These are phyloP conservation scores for Podaxis rugospora DNA, from an alignment of 768 basidiomycete species.

Conservation along the genomic window DNA sequence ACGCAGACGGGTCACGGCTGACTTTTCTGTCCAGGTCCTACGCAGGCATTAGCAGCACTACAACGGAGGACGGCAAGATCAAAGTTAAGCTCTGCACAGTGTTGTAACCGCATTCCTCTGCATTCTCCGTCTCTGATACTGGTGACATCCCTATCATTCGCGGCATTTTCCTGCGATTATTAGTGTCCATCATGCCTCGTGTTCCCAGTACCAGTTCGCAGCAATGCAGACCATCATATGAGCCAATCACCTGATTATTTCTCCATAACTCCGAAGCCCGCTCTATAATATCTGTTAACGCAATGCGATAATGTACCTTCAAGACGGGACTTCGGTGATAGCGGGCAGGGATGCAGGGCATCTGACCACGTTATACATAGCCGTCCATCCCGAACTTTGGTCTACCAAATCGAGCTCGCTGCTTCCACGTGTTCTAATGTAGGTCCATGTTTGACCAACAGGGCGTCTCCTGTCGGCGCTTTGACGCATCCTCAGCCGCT, in stretches of 20 bases:
- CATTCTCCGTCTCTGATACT: background rate
- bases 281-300: too few relatives aligned
- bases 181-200: too few relatives aligned
- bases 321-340: too few relatives aligned
- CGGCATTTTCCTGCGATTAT: background rate
- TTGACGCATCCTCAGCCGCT: background rate
- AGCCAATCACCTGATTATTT: too few relatives aligned
- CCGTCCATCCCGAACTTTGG: background rate
- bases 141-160: background rate
- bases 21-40: background rate
- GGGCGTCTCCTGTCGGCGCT: background rate
- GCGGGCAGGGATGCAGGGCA: background rate
- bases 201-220: too few relatives aligned
- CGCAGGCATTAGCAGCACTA: background rate
- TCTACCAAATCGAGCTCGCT: background rate
- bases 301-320: too few relatives aligned
- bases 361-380: background rate
- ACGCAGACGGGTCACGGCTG: background rate
- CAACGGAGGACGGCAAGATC: background rate
- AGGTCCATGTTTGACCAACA: background rate
- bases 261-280: too few relatives aligned
- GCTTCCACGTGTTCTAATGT: background rate
- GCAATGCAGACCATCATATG: too few relatives aligned
- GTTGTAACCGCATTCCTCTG: background rate
- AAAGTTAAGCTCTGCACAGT: background rate